Percentiles rank a stretch among this genome's conserved stretches.
These are phyloP conservation scores for Plectosphaerella sp. DNA, from an alignment of 2,329 filamentous ascomycete genomes.

Conservation along the genomic window DNA sequence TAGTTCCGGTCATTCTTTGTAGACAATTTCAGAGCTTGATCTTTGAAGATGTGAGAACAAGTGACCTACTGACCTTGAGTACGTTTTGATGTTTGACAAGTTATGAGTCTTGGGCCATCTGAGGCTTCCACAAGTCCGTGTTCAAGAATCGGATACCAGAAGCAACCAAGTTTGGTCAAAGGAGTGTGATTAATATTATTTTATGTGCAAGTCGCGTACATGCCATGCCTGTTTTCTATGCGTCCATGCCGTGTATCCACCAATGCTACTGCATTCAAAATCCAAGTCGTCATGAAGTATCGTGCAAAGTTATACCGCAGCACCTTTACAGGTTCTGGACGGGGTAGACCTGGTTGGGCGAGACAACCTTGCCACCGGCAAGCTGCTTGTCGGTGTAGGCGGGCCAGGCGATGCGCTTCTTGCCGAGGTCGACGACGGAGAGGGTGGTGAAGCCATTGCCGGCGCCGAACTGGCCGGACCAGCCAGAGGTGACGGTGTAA, in stretches of 20 bases:
- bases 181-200: not conserved
- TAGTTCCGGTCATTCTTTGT: too few species aligned
- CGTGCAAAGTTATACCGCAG: not conserved
- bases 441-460: conserved; percentile 51
- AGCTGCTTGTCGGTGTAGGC: conserved; percentile 50
- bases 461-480: conserved; percentile 50
- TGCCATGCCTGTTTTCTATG: not conserved
- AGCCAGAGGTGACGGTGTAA: conserved; percentile 48
- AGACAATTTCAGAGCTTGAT: too few species aligned
- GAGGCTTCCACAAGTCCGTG: too few species aligned
- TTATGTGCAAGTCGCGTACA: not conserved
- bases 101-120: too few species aligned
- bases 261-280: too few species aligned
- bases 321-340: conserved; percentile 15
- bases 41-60: too few species aligned
- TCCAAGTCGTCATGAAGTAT: too few species aligned
- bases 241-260: too few species aligned
- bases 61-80: too few species aligned
- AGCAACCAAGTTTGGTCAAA: not conserved
- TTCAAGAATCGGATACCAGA: too few species aligned
- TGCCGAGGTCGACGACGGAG: conserved; percentile 38
- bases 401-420: conserved; percentile 44
- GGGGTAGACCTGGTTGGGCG: conserved; percentile 43
- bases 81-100: too few species aligned
- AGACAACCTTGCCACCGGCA: conserved; percentile 35